These are phyloP conservation scores for Alternaria ethzedia DNA, from an alignment of 2,329 filamentous ascomycete genomes.

Conservation along the genomic window DNA sequence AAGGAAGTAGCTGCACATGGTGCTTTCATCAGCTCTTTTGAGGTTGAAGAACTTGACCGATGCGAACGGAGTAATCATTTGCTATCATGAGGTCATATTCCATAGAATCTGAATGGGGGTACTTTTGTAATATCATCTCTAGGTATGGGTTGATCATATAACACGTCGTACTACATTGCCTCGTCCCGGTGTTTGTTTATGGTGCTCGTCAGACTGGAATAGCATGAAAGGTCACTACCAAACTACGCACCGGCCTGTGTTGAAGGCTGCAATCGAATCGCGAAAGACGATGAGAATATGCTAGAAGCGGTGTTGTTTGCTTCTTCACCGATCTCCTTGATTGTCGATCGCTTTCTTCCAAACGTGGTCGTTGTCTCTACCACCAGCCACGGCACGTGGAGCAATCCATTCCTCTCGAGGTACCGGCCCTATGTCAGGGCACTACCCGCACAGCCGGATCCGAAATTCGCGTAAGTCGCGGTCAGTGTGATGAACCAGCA, in stretches of 20 bases:
- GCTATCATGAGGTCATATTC: no score
- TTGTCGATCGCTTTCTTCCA: background rate
- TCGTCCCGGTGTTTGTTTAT: no score
- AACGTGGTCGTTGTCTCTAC: background rate
- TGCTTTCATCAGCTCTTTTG: background rate
- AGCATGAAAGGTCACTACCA: accelerated
- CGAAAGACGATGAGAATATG: background rate
- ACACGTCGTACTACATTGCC: no score
- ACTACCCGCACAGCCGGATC: background rate
- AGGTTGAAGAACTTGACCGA: background rate
- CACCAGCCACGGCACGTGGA: background rate
- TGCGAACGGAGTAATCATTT: background rate
- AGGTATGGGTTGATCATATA: no score
- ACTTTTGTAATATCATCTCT: no score
- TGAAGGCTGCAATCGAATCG: accelerated
- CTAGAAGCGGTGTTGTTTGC: background rate
- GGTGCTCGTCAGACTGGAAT: background rate
- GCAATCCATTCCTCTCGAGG: background rate
- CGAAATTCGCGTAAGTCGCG: background rate
- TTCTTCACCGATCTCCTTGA: background rate
- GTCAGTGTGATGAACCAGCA: background rate
- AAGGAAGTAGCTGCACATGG: background rate
- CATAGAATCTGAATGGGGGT: no score
- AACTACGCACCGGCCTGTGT: accelerated
- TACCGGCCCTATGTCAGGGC: background rate